Conservation (phyloP, 768 basidiomycete species). For the Boletellus emodensis region DNA sequence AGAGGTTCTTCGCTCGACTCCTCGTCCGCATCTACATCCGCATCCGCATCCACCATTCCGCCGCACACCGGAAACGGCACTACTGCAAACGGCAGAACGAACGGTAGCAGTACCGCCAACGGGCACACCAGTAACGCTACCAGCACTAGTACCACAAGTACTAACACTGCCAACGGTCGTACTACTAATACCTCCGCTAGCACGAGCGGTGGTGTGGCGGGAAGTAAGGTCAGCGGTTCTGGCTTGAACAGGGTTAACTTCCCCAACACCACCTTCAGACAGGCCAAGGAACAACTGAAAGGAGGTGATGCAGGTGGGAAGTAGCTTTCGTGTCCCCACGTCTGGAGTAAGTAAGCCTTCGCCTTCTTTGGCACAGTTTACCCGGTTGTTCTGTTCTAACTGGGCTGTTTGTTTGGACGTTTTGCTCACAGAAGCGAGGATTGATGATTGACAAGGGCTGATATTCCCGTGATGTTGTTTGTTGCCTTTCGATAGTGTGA, state of each 20-base stretch:
- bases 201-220: background rate
- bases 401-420: constrained; percentile 21
- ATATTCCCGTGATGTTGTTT: constrained; percentile 9
- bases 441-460: background rate
- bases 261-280: constrained; percentile 2
- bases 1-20: constrained; percentile 22
- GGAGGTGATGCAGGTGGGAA: background rate
- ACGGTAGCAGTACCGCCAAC: too few species aligned
- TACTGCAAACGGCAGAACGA: too few species aligned
- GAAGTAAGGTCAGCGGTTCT: background rate
- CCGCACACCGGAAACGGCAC: background rate
- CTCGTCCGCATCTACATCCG: constrained; percentile 14
- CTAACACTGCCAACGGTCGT: too few species aligned
- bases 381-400: constrained; percentile 23
- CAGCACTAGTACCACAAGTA: background rate
- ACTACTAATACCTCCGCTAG: background rate
- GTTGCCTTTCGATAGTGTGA: constrained; percentile 5
- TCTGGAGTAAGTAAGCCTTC: constrained; percentile 31
- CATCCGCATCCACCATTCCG: constrained; percentile 10
- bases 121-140: background rate
- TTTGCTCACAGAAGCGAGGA: constrained; percentile 12
- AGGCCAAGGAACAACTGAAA: constrained; percentile 10
- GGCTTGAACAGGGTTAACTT: background rate
- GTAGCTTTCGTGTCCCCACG: background rate
- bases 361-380: constrained; percentile 26